Evolutionary conservation across 2,329 filamentous ascomycete species (phyloP), one percentile per base, ranked within the genome.

Genomic region (Botrytis medusae): DNA sequence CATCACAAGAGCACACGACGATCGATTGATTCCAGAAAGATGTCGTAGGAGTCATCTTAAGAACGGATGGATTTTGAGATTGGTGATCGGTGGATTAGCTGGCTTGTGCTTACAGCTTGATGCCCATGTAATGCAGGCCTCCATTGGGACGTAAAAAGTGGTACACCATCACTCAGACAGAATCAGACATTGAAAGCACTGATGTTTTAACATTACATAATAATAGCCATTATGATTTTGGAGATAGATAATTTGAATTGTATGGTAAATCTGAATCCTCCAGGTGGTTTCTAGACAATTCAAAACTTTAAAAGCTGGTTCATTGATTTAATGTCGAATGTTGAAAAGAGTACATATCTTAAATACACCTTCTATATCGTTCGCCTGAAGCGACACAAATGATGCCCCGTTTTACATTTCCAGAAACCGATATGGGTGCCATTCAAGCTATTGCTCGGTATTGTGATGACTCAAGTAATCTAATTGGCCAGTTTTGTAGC

Each of bases 51-150:
- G 32, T 57, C 18, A 59, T 20, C 25, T 71, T 9, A 37, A 63
- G 20, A 48, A 7, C 3, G 10, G 12, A 48, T 37, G 42, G 2
- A 65, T 48, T 34, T 65, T 22, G 44, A 44, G 62, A 54, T 37
- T 67, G 63, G n/a, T 51, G 22, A 37, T 51, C n/a, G 82, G 62
- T 82, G 79, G 60, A 82, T 76, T 68, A 74, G 76, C 72, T 68
- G 74, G 76, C 72, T 81, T 81, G 64, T 68, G 64, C 64, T 57
- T 57, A 42, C 46, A 40, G 34, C 46, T 68, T 29, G n/a, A 57
- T 40, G 64, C 34, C 64, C 65, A n/a, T 68, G 65, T 68, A 42
- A 32, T 14, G 34, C 34, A 51, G 54, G 48, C 48, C 46, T 57
- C 1, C 7, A 57, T 57, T 57, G 51, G 51, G 51, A 29, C 51